Evolutionary conservation across 139 green algal species (phyloP).

Genomic region (Microglena sp.): DNA sequence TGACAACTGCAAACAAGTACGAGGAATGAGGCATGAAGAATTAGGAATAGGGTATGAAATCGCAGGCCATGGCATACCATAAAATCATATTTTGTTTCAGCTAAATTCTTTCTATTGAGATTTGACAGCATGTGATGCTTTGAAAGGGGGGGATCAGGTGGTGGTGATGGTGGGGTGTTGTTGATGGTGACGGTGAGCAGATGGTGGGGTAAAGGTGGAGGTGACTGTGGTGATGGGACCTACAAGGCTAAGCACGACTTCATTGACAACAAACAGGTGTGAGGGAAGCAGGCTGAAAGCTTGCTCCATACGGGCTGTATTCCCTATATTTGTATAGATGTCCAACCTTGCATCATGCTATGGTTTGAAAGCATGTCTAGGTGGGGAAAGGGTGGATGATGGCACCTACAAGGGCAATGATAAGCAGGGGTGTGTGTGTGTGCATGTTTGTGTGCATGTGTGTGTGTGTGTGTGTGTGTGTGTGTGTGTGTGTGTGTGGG

Average conservation of each 20-base stretch:
- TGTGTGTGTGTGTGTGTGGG: too few relatives aligned
- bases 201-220: background rate
- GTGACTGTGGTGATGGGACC: background rate
- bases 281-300: background rate
- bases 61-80: background rate
- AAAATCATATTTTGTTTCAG: background rate
- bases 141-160: too few relatives aligned
- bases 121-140: background rate
- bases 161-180: background rate
- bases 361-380: slow-evolving; percentile 32
- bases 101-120: background rate
- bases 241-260: background rate
- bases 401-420: slow-evolving; percentile 66
- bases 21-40: slow-evolving; percentile 65
- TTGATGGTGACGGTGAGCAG: background rate
- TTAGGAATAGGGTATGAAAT: slow-evolving; percentile 39
- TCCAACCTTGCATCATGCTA: slow-evolving; percentile 49
- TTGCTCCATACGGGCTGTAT: background rate
- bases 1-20: slow-evolving; percentile 50
- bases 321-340: background rate
- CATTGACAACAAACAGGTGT: background rate
- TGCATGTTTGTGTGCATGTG: too few relatives aligned
- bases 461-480: too few relatives aligned
- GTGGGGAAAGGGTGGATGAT: slow-evolving; percentile 18
- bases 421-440: too few relatives aligned